Evolutionary conservation across 2,329 filamentous ascomycete species (phyloP), one percentile per base, ranked within the genome.

Genomic region (Delphinella strobiligena): DNA sequence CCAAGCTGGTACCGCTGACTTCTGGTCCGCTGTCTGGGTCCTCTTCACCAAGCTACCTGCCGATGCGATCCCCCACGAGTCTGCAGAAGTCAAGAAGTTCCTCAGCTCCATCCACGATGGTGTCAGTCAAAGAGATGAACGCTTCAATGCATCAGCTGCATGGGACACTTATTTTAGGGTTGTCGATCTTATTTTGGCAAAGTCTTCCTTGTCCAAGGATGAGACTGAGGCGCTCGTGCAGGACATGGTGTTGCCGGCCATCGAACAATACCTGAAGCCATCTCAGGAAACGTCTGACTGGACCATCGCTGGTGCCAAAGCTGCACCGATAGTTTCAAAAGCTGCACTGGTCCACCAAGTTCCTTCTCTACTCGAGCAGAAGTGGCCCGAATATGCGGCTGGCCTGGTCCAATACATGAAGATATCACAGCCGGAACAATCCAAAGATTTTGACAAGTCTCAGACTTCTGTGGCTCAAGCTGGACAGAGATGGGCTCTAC

Each of bases 351-450:
- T 37, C 8, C 7, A 27, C 7, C 22, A 27, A 12, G 43, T 50
- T 3, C 40, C 40, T 12, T 36, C 38, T 9, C 63, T 72, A 1
- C 63, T 83, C 0, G 56, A 64, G 12, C 41, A 41, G 3, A 66
- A 79, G 46, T 91, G 84, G 83, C 57, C 65, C 2, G 64, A 64
- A 2, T 59, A 86, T n/a, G 72, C 75, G 0, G 62, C 72, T 1
- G 57, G 68, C 0, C 61, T 94, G n/a, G 66, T 79, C 18, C 66
- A 75, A 22, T 70, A 73, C 29, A 77, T 94, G 41, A 78, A 78
- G 39, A 74, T 75, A 4, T 93, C 86, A 0, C 70, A 84, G 4
- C 86, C 88, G 1, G 86, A 89, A 53, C 78, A 89, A 41, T 87
- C 86, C 0, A 80, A 80, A 45, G 82, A 86, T 14, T 83, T 83